These are phyloP conservation scores for Sporobolomyces pararoseus DNA, from an alignment of 768 basidiomycete genomes.

Conservation along the genomic window DNA sequence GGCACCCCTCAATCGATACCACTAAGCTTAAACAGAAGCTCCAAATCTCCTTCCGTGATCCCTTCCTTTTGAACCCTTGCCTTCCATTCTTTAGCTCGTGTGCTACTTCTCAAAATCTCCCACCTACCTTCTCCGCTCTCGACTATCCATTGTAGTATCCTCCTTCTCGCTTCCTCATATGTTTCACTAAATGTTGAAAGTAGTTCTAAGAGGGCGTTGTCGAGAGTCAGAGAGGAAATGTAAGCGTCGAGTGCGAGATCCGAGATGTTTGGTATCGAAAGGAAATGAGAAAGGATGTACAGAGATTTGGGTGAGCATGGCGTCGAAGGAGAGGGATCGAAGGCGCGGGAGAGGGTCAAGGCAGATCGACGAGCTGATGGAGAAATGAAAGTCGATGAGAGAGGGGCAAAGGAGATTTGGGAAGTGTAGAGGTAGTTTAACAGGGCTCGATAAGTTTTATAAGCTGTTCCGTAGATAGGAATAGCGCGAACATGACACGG, in stretches of 20 bases:
- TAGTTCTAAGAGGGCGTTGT: constrained; percentile 9
- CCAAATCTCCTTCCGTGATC: background rate
- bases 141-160: background rate
- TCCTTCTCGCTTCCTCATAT: constrained; percentile 12
- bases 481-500: constrained; percentile 1
- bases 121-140: background rate
- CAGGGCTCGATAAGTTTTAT: constrained; percentile 20
- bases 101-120: background rate
- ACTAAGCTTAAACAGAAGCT: constrained; percentile 4
- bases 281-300: constrained; percentile 33
- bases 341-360: background rate
- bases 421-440: constrained; percentile 10
- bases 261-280: constrained; percentile 2
- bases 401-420: constrained; percentile 12
- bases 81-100: background rate
- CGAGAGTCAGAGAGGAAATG: background rate
- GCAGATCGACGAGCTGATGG: background rate
- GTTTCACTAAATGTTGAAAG: background rate
- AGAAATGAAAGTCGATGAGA: constrained; percentile 20
- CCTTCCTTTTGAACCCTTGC: constrained; percentile 14
- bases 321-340: background rate
- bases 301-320: constrained; percentile 25
- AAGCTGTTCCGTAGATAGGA: constrained; percentile 16
- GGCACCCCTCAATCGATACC: background rate
- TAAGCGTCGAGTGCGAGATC: background rate